These are phyloP conservation scores for Penicillium capsulatum DNA, from an alignment of 2,329 filamentous ascomycete species.

Conservation along the genomic window DNA sequence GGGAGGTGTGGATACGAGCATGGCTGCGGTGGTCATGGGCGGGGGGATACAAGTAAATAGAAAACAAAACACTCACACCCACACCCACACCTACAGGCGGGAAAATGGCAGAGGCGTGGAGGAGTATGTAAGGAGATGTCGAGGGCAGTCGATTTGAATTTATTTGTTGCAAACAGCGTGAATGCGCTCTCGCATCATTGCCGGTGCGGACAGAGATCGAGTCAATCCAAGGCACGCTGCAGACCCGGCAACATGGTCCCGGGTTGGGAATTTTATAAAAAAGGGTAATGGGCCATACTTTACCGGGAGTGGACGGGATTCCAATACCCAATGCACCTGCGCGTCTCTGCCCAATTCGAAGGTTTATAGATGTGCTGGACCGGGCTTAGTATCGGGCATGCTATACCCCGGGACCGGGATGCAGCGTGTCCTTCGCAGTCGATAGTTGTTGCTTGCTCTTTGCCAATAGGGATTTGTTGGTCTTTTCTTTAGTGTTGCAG, in stretches of 20 bases:
- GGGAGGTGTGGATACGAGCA: background rate
- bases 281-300: background rate
- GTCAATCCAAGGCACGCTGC: background rate
- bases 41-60: no score
- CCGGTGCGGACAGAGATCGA: no score
- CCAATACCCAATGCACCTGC: slow-evolving; percentile 4
- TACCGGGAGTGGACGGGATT: slow-evolving; percentile 1
- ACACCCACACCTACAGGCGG: no score
- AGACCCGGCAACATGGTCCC: slow-evolving; percentile 2
- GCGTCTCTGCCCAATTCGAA: slow-evolving; percentile 5
- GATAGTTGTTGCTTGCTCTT: no score
- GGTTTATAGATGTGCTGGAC: background rate
- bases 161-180: no score
- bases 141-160: no score
- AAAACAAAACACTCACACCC: background rate
- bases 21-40: no score
- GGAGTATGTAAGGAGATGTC: no score
- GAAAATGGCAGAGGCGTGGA: no score
- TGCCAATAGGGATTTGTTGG: no score
- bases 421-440: no score
- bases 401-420: slow-evolving; percentile 1
- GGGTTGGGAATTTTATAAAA: background rate
- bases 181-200: no score
- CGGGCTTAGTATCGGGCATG: background rate
- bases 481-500: background rate